Percentiles rank a stretch among this genome's conserved stretches.
phyloP scores from a whole-genome alignment of 805 yeast species.

The Monosporozyma unispora region DNA sequence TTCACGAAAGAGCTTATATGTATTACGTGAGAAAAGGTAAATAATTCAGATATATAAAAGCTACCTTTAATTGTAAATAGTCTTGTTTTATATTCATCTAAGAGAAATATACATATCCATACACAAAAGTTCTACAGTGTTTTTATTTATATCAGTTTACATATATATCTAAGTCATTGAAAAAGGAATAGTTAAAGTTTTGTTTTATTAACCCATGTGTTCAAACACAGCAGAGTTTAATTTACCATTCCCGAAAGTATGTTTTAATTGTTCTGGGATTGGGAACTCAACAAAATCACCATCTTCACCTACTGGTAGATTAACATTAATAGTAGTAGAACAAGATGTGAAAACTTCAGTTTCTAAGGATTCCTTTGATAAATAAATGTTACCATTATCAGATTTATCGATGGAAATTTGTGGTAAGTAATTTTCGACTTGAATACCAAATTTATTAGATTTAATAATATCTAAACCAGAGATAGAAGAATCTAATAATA shows the following conservation, averaged over 20 bases:
- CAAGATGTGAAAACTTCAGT: slow-evolving; percentile 78
- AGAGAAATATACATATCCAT: not conserved
- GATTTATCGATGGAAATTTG: slow-evolving; percentile 81
- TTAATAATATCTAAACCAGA: slow-evolving; percentile 85
- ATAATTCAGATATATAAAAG: slow-evolving; percentile 9
- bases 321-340: slow-evolving; percentile 77
- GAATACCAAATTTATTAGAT: slow-evolving; percentile 72
- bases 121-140: not conserved
- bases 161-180: not conserved
- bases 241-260: slow-evolving; percentile 52
- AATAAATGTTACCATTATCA: slow-evolving; percentile 75
- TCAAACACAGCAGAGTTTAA: slow-evolving; percentile 67
- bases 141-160: not conserved
- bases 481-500: slow-evolving; percentile 76
- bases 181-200: not conserved
- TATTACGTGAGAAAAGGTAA: slow-evolving; percentile 74
- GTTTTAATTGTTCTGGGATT: slow-evolving; percentile 87
- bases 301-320: slow-evolving; percentile 62
- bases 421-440: slow-evolving; percentile 74
- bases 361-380: slow-evolving; percentile 59
- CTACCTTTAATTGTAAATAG: not conserved
- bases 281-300: slow-evolving; percentile 74
- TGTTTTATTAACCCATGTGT: slow-evolving; percentile 51
- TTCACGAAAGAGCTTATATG: slow-evolving; percentile 92
- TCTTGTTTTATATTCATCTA: slow-evolving; percentile 1